Evolutionary conservation across 2,329 filamentous ascomycete genomes (phyloP).

Genomic region (Fusarium siculi): DNA sequence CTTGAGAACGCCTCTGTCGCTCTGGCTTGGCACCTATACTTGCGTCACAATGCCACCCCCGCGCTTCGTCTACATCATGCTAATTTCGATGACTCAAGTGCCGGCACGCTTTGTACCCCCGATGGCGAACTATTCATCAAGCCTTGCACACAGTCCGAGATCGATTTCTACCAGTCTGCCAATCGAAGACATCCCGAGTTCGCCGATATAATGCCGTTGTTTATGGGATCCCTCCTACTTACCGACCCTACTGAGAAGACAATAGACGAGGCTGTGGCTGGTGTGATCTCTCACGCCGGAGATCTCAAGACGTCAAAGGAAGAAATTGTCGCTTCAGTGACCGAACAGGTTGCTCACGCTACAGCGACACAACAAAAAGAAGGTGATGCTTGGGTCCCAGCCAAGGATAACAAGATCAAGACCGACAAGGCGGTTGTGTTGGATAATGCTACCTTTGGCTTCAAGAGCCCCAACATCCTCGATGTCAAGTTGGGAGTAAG

Average conservation of each 20-base stretch:
- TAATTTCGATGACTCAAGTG: slow-evolving; percentile 63
- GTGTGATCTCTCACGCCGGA: slow-evolving; percentile 54
- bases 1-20: slow-evolving; percentile 1
- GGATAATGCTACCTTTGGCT: slow-evolving; percentile 84
- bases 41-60: slow-evolving; percentile 27
- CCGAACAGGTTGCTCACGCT: slow-evolving; percentile 46
- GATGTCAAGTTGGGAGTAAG: slow-evolving; percentile 91
- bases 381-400: slow-evolving; percentile 59
- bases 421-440: slow-evolving; percentile 86
- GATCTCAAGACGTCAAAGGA: slow-evolving; percentile 48
- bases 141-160: slow-evolving; percentile 86
- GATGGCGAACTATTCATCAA: slow-evolving; percentile 92
- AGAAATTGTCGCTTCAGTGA: slow-evolving; percentile 48
- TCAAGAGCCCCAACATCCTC: slow-evolving; percentile 86
- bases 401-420: slow-evolving; percentile 69
- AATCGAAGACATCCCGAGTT: slow-evolving; percentile 75
- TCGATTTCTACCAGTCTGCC: slow-evolving; percentile 88
- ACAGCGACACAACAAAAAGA: slow-evolving; percentile 27
- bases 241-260: slow-evolving; percentile 62
- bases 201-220: slow-evolving; percentile 83
- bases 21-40: slow-evolving; percentile 6
- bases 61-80: slow-evolving; percentile 6
- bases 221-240: slow-evolving; percentile 82
- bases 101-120: slow-evolving; percentile 86
- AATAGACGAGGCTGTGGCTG: slow-evolving; percentile 61